phyloP scores from a whole-genome alignment of 2,329 filamentous ascomycete species.

The Aureobasidium melanogenum region DNA sequence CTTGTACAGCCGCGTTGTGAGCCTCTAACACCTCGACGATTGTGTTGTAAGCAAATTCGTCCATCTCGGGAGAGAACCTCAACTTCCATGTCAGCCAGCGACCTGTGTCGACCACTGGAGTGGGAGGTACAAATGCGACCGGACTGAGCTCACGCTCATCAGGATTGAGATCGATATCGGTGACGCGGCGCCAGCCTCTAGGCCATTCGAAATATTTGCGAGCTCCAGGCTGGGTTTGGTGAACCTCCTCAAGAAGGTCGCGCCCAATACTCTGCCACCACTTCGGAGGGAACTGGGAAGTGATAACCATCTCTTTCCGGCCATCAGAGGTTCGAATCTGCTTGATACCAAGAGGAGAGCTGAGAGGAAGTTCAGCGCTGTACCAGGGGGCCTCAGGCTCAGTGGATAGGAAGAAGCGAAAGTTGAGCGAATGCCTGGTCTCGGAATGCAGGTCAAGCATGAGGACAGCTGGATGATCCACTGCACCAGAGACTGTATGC shows the following conservation, averaged over 20 bases:
- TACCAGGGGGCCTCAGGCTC: constrained; percentile 1
- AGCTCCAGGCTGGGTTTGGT: constrained; percentile 31
- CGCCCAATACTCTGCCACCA: constrained; percentile 20
- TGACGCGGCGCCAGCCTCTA: constrained; percentile 54
- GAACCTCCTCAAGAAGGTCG: constrained; percentile 30
- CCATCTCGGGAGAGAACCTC: neutral
- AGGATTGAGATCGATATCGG: constrained; percentile 46
- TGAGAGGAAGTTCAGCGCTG: neutral
- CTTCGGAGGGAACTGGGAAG: constrained; percentile 31
- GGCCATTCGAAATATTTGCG: constrained; percentile 45
- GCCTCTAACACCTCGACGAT: constrained; percentile 48
- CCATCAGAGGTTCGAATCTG: neutral
- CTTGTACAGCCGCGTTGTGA: constrained; percentile 53
- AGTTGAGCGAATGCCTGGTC: constrained; percentile 5
- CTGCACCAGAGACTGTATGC: constrained; percentile 32
- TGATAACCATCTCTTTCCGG: constrained; percentile 23
- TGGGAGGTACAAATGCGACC: constrained; percentile 5
- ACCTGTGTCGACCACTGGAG: constrained; percentile 25
- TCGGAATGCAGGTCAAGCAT: constrained; percentile 6
- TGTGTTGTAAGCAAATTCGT: constrained; percentile 1
- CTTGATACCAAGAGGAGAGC: neutral
- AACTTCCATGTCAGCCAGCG: constrained; percentile 53
- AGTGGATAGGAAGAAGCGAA: constrained; percentile 11
- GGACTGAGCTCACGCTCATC: constrained; percentile 3
- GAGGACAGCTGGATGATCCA: neutral